Conservation (phyloP, 2,329 filamentous ascomycete genomes). For the Akanthomyces lecanii region DNA sequence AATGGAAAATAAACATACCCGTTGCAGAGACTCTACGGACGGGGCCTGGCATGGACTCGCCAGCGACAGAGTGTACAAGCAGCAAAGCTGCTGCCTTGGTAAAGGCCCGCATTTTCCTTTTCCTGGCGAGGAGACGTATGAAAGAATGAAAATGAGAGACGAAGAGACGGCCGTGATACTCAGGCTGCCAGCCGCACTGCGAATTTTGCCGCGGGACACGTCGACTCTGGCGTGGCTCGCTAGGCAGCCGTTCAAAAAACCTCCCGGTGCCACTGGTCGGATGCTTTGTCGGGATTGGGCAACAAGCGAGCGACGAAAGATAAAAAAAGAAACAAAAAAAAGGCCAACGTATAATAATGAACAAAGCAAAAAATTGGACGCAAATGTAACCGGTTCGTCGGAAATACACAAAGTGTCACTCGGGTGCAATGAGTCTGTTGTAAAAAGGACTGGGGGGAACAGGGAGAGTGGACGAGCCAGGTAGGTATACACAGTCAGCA, state of each 20-base stretch:
- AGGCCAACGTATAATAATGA: no score
- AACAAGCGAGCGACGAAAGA: background rate
- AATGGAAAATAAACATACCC: background rate
- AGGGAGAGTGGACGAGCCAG: background rate
- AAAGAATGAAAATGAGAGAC: background rate
- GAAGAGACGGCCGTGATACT: background rate
- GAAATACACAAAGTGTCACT: background rate
- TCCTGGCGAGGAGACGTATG: background rate
- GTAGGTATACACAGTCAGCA: background rate
- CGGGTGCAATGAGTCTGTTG: background rate
- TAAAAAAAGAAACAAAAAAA: background rate
- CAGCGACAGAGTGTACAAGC: slow-evolving; percentile 20
- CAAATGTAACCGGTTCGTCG: background rate
- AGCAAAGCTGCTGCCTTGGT: slow-evolving; percentile 26
- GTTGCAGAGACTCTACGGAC: slow-evolving; percentile 5
- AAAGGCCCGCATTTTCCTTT: slow-evolving; percentile 26
- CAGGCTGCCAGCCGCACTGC: background rate
- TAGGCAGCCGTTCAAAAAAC: background rate
- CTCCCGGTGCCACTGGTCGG: background rate
- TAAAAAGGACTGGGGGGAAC: background rate
- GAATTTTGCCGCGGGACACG: background rate
- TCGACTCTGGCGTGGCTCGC: background rate
- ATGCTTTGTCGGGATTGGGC: no score
- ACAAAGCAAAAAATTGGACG: no score
- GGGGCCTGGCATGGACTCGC: background rate